phyloP scores from a whole-genome alignment of 441 rosid genomes.

The Theobroma grandiflorum region DNA sequence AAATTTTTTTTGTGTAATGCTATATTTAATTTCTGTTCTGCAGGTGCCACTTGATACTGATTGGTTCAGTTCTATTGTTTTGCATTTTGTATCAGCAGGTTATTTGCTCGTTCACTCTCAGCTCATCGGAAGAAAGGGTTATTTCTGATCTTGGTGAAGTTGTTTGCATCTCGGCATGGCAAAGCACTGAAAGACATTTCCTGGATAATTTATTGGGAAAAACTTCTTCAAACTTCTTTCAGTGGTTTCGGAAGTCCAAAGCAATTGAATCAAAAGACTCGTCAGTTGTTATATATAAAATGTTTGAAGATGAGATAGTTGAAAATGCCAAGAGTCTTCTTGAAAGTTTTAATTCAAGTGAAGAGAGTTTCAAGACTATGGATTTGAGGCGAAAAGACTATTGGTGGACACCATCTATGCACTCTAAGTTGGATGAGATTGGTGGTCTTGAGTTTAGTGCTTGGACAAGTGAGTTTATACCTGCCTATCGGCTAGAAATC shows the following conservation, averaged over 20 bases:
- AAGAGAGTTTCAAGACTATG: conserved; percentile 37
- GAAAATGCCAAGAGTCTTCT: conserved; percentile 59
- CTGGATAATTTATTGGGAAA: conserved; percentile 46
- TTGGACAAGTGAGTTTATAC: conserved; percentile 78
- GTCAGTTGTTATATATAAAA: conserved; percentile 56
- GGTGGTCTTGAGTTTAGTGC: conserved; percentile 79
- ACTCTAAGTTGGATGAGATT: conserved; percentile 63
- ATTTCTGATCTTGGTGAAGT: conserved; percentile 82
- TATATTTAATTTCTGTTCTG: conserved; percentile 46
- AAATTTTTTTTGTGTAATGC: conserved; percentile 39
- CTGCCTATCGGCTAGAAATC: conserved; percentile 74
- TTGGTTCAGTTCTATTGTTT: conserved; percentile 62
- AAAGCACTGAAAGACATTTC: conserved; percentile 63
- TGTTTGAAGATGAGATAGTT: conserved; percentile 69
- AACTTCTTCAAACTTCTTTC: conserved; percentile 47
- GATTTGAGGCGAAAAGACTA: conserved; percentile 42
- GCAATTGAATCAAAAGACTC: conserved; percentile 66
- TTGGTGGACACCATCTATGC: conserved; percentile 66
- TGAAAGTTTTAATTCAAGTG: conserved; percentile 53
- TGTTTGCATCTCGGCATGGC: conserved; percentile 67
- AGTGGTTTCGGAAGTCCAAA: conserved; percentile 54
- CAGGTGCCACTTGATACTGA: conserved; percentile 63
- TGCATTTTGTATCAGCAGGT: conserved; percentile 78
- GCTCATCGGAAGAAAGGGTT: conserved; percentile 67
- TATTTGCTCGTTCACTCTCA: conserved; percentile 59